A percentile compares a stretch with the other conserved stretches of the same genome.
These are phyloP conservation scores for Colletotrichum siamense DNA, from an alignment of 2,329 filamentous ascomycete genomes.

Conservation along the genomic window DNA sequence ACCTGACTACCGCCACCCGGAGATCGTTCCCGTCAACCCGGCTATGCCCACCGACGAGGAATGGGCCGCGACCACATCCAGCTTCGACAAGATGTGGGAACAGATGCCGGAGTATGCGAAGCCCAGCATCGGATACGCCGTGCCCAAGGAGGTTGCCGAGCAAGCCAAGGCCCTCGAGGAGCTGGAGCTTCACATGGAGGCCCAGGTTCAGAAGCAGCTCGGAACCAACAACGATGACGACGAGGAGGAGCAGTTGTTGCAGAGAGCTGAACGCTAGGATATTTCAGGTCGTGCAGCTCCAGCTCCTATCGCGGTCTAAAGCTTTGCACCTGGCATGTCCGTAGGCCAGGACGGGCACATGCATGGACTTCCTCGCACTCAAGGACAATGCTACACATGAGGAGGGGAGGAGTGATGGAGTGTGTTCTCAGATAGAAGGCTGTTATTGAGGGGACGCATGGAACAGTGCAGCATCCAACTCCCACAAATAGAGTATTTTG, in stretches of 20 bases:
- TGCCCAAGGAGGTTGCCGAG: neutral
- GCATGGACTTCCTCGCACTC: neutral
- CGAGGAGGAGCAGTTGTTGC: neutral
- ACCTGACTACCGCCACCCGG: constrained; percentile 44
- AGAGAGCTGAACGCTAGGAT: neutral
- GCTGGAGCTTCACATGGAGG: neutral
- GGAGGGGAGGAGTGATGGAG: neutral
- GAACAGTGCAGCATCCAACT: neutral
- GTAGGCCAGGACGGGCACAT: neutral
- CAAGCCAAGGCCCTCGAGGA: neutral
- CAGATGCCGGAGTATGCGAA: constrained; percentile 33
- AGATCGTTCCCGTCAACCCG: constrained; percentile 33
- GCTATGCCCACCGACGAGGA: constrained; percentile 1
- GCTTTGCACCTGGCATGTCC: neutral
- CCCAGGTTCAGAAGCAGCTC: neutral
- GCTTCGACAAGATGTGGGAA: constrained; percentile 34
- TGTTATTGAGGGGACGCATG: neutral
- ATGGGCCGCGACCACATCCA: constrained; percentile 13
- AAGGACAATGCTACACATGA: no score
- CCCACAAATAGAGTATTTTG: neutral
- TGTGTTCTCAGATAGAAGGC: neutral
- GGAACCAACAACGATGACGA: neutral
- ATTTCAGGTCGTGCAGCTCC: neutral
- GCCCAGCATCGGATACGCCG: constrained; percentile 27
- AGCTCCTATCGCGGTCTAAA: neutral